phyloP scores from a whole-genome alignment of 768 basidiomycete genomes.

The Kondoa malvinella region DNA sequence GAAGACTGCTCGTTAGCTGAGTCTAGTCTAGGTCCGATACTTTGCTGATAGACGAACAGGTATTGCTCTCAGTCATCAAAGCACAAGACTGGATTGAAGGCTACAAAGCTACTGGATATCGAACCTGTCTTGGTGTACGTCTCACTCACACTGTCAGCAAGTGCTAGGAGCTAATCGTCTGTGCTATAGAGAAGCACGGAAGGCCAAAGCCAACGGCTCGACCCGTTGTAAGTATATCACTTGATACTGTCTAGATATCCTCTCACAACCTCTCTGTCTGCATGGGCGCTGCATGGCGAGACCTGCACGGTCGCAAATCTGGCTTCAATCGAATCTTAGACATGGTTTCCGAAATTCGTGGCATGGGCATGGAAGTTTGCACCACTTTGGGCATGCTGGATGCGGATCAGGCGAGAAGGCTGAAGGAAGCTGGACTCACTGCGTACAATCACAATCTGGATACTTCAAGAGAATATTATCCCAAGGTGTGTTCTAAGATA shows the following conservation, averaged over 20 bases:
- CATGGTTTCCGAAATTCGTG: slow-evolving; percentile 55
- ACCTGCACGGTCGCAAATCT: slow-evolving; percentile 74
- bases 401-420: slow-evolving; percentile 72
- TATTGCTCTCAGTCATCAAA: slow-evolving; percentile 97
- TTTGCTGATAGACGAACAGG: too few relatives aligned
- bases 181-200: slow-evolving; percentile 53
- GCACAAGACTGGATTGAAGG: slow-evolving; percentile 57
- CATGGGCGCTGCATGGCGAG: slow-evolving; percentile 98
- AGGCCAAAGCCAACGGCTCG: slow-evolving; percentile 89
- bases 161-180: too few relatives aligned
- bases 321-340: slow-evolving; percentile 82
- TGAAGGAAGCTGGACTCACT: slow-evolving; percentile 89
- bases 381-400: slow-evolving; percentile 94
- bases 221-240: slow-evolving; percentile 51
- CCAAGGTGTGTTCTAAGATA: slow-evolving; percentile 43
- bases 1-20: slow-evolving; percentile 97
- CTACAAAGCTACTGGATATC: slow-evolving; percentile 67
- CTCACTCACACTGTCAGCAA: background rate
- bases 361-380: slow-evolving; percentile 98
- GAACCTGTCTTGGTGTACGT: slow-evolving; percentile 63
- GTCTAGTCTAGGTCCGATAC: too few relatives aligned
- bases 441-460: slow-evolving; percentile 99
- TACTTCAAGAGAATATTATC: slow-evolving; percentile 92
- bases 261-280: slow-evolving; percentile 39
- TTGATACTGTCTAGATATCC: slow-evolving; percentile 1